A percentile compares a stretch with the other conserved stretches of the same genome.
Conservation (phyloP, 2,329 filamentous ascomycete genomes). For the Clarireedia hainanense region DNA sequence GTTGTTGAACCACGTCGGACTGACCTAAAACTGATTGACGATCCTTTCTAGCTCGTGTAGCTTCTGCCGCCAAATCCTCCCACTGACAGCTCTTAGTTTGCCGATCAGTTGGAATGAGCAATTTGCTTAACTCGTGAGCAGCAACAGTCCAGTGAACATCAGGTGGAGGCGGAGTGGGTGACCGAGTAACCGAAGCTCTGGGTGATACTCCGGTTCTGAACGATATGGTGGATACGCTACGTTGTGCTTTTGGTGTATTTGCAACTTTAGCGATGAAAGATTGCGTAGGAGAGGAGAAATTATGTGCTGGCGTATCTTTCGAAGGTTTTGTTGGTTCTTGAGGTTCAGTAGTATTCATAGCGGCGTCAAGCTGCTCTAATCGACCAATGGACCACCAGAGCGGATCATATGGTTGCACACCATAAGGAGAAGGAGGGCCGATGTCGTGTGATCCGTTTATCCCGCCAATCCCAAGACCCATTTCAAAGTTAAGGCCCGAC, state of each 20-base stretch:
- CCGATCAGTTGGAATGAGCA: slow-evolving; percentile 70
- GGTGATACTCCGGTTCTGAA: slow-evolving; percentile 31
- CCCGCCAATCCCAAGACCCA: slow-evolving; percentile 44
- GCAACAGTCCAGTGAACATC: slow-evolving; percentile 81
- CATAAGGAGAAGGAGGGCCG: slow-evolving; percentile 8
- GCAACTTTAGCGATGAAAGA: slow-evolving; percentile 73
- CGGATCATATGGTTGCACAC: slow-evolving; percentile 48
- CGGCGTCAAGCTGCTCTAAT: slow-evolving; percentile 61
- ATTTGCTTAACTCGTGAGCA: slow-evolving; percentile 72
- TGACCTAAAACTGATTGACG: slow-evolving; percentile 46
- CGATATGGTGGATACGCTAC: slow-evolving; percentile 51
- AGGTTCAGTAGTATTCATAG: slow-evolving; percentile 43
- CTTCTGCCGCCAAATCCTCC: slow-evolving; percentile 70
- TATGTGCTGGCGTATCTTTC: slow-evolving; percentile 51
- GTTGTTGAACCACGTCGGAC: slow-evolving; percentile 18
- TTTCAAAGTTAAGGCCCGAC: slow-evolving; percentile 48
- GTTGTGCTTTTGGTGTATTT: slow-evolving; percentile 56
- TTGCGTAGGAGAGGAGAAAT: slow-evolving; percentile 81
- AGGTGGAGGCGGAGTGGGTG: slow-evolving; percentile 62
- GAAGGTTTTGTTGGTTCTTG: slow-evolving; percentile 42
- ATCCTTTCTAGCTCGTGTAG: slow-evolving; percentile 55
- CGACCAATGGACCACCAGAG: slow-evolving; percentile 62
- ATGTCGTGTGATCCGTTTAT: slow-evolving; percentile 25
- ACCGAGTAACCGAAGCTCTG: slow-evolving; percentile 32
- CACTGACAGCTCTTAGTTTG: slow-evolving; percentile 68